phyloP scores from a whole-genome alignment of 176 grass and related monocot genomes.

The Cocos nucifera region DNA sequence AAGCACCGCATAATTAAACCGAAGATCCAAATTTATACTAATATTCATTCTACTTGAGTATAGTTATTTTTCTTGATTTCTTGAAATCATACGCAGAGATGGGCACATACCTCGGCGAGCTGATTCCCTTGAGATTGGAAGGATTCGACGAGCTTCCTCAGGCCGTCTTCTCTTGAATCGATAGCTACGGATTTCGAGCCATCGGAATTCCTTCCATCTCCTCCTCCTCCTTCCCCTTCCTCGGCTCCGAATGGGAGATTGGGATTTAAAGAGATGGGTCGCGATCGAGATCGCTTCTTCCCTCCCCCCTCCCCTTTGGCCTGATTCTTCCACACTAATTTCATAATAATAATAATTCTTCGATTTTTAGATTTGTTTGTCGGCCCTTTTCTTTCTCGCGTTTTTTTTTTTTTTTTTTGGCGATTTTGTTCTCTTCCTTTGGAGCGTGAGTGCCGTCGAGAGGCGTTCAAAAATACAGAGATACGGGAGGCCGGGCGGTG shows the following conservation, averaged over 20 bases:
- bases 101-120: background rate
- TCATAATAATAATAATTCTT: background rate
- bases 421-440: too few species aligned
- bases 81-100: background rate
- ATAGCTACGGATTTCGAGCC: background rate
- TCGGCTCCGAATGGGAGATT: background rate
- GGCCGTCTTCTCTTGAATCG: background rate
- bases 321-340: conserved; percentile 4
- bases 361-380: too few species aligned
- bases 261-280: background rate
- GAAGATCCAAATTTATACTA: too few species aligned
- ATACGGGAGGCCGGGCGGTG: too few species aligned
- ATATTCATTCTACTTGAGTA: background rate
- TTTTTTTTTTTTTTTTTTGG: too few species aligned
- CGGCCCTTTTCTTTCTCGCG: too few species aligned
- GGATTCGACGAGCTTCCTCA: background rate
- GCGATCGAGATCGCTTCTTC: background rate
- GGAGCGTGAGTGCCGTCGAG: too few species aligned
- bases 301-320: background rate
- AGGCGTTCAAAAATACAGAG: too few species aligned
- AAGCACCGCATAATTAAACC: too few species aligned
- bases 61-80: background rate
- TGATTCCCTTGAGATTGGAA: background rate
- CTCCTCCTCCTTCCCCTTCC: background rate
- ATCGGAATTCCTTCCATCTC: background rate